Evolutionary conservation across 495 filamentous ascomycete species (phyloP), one percentile per base, ranked within the genome.

Genomic region (Tuber indicum): DNA sequence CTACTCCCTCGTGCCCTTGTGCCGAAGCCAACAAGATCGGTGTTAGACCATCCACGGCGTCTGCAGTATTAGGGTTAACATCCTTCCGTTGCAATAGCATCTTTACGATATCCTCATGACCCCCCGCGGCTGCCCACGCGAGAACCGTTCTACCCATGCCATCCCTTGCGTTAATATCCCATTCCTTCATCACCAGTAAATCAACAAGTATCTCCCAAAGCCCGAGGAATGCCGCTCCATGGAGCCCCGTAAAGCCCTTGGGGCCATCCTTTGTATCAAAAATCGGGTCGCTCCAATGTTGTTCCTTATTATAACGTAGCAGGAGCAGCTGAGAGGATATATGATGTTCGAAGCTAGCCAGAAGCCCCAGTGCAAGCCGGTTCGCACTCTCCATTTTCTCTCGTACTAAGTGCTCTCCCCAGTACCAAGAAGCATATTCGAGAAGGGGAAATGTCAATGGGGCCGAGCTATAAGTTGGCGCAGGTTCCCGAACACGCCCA

Each of bases 141-240:
- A 52, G 47, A 6, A 7, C 21, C 21, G 47, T 52, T 52, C 21
- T 9, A 9, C 47, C 47, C 21, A 9, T n/a, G n/a, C 0, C 21
- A 52, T 52, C 47, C 8, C 0, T n/a, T 52, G 47, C 47, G 7
- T 52, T 52, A 52, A 52, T n/a, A 52, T 52, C 47, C 47, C 47
- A 23, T n/a, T 52, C 47, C 2, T n/a, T n/a, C 47, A 52, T 9
- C 0, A 1, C 47, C 21, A 52, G 9, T n/a, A 52, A 52, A 0
- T 7, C 23, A 8, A 7, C 6, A 52, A n/a, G 0, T 2, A 10
- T 2, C 6, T 10, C 21, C 7, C 7, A 0, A 1, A 52, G 1
- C 47, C 21, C 47, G 0, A n/a, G 21, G n/a, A n/a, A n/a, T 52
- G 47, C 47, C 21, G 21, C 21, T n/a, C 21, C 47, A n/a, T 52